Conservation (phyloP, 164 flowering plant species). For the Tetracentron sinense region DNA sequence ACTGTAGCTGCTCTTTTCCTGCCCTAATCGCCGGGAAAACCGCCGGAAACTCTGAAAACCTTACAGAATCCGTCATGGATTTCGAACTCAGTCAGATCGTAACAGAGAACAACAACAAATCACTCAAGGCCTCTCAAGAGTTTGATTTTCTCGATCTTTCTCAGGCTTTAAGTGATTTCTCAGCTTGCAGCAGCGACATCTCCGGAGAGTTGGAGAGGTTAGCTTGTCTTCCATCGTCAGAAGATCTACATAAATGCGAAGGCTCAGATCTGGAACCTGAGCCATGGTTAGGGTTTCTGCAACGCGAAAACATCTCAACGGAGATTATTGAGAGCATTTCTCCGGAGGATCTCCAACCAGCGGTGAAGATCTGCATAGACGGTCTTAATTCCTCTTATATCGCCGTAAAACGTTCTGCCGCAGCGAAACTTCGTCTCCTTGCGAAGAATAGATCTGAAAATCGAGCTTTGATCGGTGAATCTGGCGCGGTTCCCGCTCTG, state of each 20-base stretch:
- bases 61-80: not conserved
- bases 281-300: not conserved
- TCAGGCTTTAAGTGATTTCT: not conserved
- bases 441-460: conserved; percentile 33
- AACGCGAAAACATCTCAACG: not conserved
- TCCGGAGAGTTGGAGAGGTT: not conserved
- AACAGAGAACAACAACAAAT: not conserved
- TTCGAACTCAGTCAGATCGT: not conserved
- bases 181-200: not conserved
- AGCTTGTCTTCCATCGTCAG: not conserved
- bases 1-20: not conserved
- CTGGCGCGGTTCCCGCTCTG: conserved; percentile 62
- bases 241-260: not conserved
- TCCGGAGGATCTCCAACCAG: not conserved
- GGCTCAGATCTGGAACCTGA: not conserved
- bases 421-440: not conserved
- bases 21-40: not conserved
- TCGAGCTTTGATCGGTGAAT: conserved; percentile 58
- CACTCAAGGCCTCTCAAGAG: not conserved
- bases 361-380: not conserved
- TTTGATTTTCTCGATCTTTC: not conserved
- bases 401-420: not conserved
- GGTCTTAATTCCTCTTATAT: not conserved
- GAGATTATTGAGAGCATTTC: not conserved
- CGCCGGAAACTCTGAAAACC: not conserved